Percentiles rank a stretch among this genome's conserved stretches.
Conservation (phyloP, 108 stramenopile genomes). For the Thalassiosira profunda region DNA sequence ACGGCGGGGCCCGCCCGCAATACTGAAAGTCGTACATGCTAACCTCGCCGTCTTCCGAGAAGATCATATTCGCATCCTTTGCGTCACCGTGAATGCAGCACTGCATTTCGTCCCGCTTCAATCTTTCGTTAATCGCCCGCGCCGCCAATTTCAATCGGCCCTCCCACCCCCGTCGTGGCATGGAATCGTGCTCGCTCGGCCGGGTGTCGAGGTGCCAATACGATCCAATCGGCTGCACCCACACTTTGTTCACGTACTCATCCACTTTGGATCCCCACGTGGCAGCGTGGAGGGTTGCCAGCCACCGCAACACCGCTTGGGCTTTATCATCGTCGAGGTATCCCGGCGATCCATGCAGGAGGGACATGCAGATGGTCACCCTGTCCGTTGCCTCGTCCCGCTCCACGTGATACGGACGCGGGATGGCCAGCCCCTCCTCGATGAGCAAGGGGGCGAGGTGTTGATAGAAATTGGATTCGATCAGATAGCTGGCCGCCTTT, state of each 20-base stretch:
- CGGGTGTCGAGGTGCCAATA: conserved; percentile 87
- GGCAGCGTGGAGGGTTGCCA: conserved; percentile 74
- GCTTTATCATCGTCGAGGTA: not conserved
- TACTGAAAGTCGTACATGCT: conserved; percentile 86
- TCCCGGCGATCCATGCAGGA: conserved; percentile 23
- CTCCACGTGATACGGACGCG: conserved; percentile 56
- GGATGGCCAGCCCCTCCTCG: conserved; percentile 19
- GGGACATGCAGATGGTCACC: conserved; percentile 53
- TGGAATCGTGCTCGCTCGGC: conserved; percentile 68
- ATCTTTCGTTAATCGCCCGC: conserved; percentile 61
- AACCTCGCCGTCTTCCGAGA: conserved; percentile 13
- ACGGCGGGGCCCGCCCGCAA: conserved; percentile 63
- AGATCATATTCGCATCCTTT: conserved; percentile 76
- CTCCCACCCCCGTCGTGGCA: conserved; percentile 68
- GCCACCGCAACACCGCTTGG: conserved; percentile 43
- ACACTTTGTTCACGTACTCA: conserved; percentile 16
- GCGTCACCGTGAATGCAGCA: conserved; percentile 75
- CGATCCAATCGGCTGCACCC: conserved; percentile 59
- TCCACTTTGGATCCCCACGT: conserved; percentile 55
- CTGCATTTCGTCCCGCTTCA: conserved; percentile 71
- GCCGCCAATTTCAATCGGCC: conserved; percentile 75
- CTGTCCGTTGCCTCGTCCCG: conserved; percentile 15
- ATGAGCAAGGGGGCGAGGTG: conserved; percentile 34
- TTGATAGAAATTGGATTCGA: conserved; percentile 78
- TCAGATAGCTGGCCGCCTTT: conserved; percentile 64